phyloP scores from a whole-genome alignment of 1,284 basidiomycete genomes.

The Microbotryomycetes sp. region DNA sequence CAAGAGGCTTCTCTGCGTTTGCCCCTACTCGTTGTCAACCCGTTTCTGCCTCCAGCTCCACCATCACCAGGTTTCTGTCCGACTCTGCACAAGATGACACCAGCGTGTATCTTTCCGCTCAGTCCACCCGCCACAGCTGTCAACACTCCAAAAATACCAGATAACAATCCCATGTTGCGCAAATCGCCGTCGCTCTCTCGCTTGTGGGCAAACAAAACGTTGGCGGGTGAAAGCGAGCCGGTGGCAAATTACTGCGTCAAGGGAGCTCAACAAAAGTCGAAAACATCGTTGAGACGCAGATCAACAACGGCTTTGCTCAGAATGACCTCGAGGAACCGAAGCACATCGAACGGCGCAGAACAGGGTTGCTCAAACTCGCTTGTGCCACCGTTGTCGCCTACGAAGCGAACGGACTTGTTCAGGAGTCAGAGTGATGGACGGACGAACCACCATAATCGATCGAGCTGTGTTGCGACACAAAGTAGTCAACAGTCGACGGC shows the following conservation, averaged over 20 bases:
- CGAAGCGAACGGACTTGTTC: background rate
- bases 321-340: background rate
- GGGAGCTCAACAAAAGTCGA: no score
- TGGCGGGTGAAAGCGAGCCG: background rate
- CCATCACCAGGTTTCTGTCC: background rate
- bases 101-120: background rate
- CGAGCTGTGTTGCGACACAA: background rate
- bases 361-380: no score
- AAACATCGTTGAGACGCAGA: background rate
- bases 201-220: background rate
- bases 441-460: background rate
- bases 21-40: background rate
- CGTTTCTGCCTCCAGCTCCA: no score
- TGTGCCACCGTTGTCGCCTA: background rate
- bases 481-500: no score
- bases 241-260: no score
- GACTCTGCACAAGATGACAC: background rate
- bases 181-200: background rate
- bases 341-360: no score
- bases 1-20: background rate
- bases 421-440: background rate
- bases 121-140: background rate
- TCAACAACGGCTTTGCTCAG: background rate
- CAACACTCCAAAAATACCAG: background rate
- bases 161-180: background rate